Percentiles rank a stretch among this genome's conserved stretches.
Evolutionary conservation across 352 stramenopile genomes (phyloP).

Genomic region (Pythium pyrilobum): DNA sequence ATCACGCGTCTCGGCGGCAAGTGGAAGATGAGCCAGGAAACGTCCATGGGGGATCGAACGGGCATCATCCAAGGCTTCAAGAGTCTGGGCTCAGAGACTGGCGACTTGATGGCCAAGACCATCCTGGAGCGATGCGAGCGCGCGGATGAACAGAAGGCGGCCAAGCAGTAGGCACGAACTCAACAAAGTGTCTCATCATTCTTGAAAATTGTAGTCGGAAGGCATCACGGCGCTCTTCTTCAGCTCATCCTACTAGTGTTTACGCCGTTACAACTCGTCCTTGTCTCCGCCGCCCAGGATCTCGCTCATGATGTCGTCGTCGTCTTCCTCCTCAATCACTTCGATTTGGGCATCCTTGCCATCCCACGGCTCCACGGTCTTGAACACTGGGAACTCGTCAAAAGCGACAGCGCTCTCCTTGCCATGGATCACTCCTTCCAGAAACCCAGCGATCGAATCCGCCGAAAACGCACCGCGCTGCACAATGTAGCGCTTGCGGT

Average conservation of each 20-base stretch:
- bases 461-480: conserved; percentile 70
- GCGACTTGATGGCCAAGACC: conserved; percentile 14
- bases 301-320: conserved; percentile 86
- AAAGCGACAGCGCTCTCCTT: conserved; percentile 60
- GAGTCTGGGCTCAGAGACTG: conserved; percentile 1
- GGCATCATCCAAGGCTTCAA: conserved; percentile 17
- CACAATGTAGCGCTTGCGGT: conserved; percentile 80
- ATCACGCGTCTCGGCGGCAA: conserved; percentile 17
- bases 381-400: conserved; percentile 51
- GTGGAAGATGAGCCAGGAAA: conserved; percentile 23
- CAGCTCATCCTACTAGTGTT: no score
- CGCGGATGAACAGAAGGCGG: conserved; percentile 4
- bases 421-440: conserved; percentile 68
- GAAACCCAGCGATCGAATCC: conserved; percentile 64
- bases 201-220: no score
- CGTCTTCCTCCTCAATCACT: conserved; percentile 60
- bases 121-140: conserved; percentile 12
- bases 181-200: no score
- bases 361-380: conserved; percentile 71
- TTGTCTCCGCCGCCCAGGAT: conserved; percentile 63
- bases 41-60: conserved; percentile 2
- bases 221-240: no score
- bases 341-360: conserved; percentile 76
- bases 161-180: neutral
- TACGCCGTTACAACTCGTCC: conserved; percentile 87